Percentiles rank a stretch among this genome's conserved stretches.
Evolutionary conservation across 2,329 filamentous ascomycete species (phyloP).

Genomic region (Hypomyces perniciosus): DNA sequence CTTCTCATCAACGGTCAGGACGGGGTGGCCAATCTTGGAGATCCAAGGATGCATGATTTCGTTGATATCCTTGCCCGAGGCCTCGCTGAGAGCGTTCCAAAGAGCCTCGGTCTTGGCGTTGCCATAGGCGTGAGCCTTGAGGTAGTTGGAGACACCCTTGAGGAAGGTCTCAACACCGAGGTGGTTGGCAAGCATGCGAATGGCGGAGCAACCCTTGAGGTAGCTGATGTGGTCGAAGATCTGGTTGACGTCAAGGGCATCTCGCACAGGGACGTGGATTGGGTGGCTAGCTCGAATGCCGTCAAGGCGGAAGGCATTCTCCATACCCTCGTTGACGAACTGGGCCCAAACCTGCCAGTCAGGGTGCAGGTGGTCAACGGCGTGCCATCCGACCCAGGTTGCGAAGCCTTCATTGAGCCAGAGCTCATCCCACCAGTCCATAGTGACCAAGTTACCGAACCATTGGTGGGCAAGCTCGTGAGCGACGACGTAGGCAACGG

Average conservation of each 20-base stretch:
- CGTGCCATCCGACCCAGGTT: slow-evolving; percentile 96
- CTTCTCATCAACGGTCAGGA: slow-evolving; percentile 80
- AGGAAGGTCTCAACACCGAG: slow-evolving; percentile 85
- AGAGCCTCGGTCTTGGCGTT: slow-evolving; percentile 88
- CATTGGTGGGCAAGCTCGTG: slow-evolving; percentile 96
- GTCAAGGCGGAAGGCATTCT: slow-evolving; percentile 85
- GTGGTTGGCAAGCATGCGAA: slow-evolving; percentile 91
- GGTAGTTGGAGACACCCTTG: slow-evolving; percentile 81
- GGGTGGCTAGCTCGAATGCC: slow-evolving; percentile 87
- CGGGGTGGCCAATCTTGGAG: slow-evolving; percentile 87
- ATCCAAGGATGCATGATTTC: slow-evolving; percentile 94
- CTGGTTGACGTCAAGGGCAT: slow-evolving; percentile 93
- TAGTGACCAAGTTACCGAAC: slow-evolving; percentile 93
- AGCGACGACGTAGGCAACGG: slow-evolving; percentile 95
- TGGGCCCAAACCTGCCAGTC: slow-evolving; percentile 98
- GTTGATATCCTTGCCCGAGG: slow-evolving; percentile 80
- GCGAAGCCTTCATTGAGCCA: slow-evolving; percentile 97
- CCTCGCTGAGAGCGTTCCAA: slow-evolving; percentile 82
- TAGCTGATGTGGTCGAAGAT: slow-evolving; percentile 98
- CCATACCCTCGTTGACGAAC: slow-evolving; percentile 92
- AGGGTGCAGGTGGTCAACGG: slow-evolving; percentile 84
- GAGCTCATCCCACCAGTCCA: slow-evolving; percentile 94
- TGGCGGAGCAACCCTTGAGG: slow-evolving; percentile 90
- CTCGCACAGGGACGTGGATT: slow-evolving; percentile 90
- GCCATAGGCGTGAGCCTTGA: slow-evolving; percentile 81